Conservation (phyloP, 345 rosid species). For the Abelmoschus esculentus region DNA sequence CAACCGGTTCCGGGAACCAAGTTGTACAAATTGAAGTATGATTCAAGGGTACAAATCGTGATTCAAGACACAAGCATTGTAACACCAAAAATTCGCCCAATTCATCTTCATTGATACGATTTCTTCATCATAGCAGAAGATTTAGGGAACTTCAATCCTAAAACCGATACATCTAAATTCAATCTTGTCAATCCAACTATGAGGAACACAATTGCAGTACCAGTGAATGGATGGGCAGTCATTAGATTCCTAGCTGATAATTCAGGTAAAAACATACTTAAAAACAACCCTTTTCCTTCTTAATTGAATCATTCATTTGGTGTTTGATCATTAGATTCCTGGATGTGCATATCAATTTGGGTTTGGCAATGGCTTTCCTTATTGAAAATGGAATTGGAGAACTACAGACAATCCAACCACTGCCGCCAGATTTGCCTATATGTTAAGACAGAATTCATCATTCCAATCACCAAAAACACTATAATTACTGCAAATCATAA, state of each 20-base stretch:
- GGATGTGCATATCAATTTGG: conserved; percentile 84
- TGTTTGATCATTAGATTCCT: conserved; percentile 19
- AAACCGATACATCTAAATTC: conserved; percentile 55
- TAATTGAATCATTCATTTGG: not conserved
- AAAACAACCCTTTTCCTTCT: not conserved
- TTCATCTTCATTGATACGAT: conserved; percentile 92
- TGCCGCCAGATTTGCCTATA: conserved; percentile 62
- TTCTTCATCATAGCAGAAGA: conserved; percentile 77
- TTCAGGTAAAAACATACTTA: conserved; percentile 51
- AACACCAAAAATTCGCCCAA: conserved; percentile 78
- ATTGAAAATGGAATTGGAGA: conserved; percentile 72
- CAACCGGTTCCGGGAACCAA: conserved; percentile 68
- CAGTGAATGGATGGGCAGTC: conserved; percentile 82
- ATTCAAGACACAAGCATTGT: conserved; percentile 75
- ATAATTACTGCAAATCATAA: conserved; percentile 10
- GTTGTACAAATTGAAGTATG: conserved; percentile 58
- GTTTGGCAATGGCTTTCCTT: conserved; percentile 81
- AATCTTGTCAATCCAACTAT: conserved; percentile 85
- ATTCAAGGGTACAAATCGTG: conserved; percentile 71
- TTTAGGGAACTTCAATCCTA: conserved; percentile 77
- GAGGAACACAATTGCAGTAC: conserved; percentile 75
- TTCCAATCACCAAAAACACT: not conserved
- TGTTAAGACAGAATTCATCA: conserved; percentile 29
- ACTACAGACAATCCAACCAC: conserved; percentile 43
- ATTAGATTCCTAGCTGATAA: conserved; percentile 88